phyloP scores from a whole-genome alignment of 139 green algal species.

The Chlorella sorokiniana region DNA sequence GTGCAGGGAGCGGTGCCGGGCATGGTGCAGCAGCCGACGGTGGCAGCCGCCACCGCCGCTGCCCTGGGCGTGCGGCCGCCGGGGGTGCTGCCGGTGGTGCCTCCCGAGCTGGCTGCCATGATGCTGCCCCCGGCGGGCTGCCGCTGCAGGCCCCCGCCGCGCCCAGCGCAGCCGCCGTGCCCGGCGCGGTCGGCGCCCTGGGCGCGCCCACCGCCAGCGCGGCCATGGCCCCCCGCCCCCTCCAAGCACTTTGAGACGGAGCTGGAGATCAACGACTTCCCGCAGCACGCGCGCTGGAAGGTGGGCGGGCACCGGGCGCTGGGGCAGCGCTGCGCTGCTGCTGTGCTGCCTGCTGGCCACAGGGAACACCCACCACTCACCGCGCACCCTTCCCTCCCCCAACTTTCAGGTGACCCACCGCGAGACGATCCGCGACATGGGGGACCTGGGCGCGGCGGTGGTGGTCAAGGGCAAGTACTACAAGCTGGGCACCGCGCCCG shows the following conservation, averaged over 20 bases:
- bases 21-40: neutral
- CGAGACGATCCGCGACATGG: conserved; percentile 84
- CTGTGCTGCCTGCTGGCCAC: neutral
- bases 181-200: no score
- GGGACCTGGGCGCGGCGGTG: conserved; percentile 86
- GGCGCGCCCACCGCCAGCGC: no score
- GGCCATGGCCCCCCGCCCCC: conserved; percentile 3
- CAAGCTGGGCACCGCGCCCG: conserved; percentile 46
- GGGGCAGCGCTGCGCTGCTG: neutral
- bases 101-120: conserved; percentile 6
- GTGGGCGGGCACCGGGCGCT: conserved; percentile 50
- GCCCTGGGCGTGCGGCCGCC: neutral
- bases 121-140: no score
- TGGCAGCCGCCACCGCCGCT: neutral
- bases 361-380: neutral
- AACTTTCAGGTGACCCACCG: conserved; percentile 94
- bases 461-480: conserved; percentile 85
- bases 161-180: no score
- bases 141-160: no score
- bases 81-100: neutral
- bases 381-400: no score
- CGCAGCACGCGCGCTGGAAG: conserved; percentile 93
- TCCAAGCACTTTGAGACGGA: conserved; percentile 84
- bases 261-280: conserved; percentile 99
- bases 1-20: neutral